Evolutionary conservation across 495 filamentous ascomycete species (phyloP).

Genomic region (Trichoderma gamsii): DNA sequence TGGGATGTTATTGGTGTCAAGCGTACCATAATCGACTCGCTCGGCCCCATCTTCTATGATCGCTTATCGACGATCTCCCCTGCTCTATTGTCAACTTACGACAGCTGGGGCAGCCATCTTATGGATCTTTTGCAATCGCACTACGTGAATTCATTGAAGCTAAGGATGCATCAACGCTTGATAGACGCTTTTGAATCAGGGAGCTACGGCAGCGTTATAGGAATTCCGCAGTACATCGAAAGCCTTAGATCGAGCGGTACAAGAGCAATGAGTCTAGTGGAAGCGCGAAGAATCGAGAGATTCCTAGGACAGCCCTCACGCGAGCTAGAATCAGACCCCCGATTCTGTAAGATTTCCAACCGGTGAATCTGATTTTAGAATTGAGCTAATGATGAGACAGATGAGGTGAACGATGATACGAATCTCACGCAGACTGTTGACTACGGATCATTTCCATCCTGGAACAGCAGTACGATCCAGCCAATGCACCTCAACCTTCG

Average conservation of each 20-base stretch:
- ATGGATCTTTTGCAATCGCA: slow-evolving; percentile 34
- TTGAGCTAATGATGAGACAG: not conserved
- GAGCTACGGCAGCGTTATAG: slow-evolving; percentile 41
- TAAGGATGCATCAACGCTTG: slow-evolving; percentile 33
- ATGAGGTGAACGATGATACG: slow-evolving; percentile 2
- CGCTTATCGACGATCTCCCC: slow-evolving; percentile 48
- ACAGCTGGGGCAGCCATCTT: slow-evolving; percentile 23
- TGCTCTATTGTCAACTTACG: slow-evolving; percentile 28
- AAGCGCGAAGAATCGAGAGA: slow-evolving; percentile 31
- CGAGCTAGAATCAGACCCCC: slow-evolving; percentile 16
- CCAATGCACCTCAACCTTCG: slow-evolving; percentile 10
- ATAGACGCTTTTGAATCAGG: slow-evolving; percentile 40
- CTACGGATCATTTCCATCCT: slow-evolving; percentile 21
- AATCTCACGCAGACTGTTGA: slow-evolving; percentile 17
- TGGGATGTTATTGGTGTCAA: slow-evolving; percentile 44
- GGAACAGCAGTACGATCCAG: slow-evolving; percentile 10
- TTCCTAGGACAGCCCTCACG: not conserved
- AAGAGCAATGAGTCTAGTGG: slow-evolving; percentile 38
- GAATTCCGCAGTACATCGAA: slow-evolving; percentile 32
- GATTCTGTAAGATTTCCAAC: slow-evolving; percentile 32
- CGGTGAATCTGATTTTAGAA: not conserved
- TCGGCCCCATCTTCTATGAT: slow-evolving; percentile 44
- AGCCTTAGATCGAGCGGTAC: slow-evolving; percentile 37
- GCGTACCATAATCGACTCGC: slow-evolving; percentile 43
- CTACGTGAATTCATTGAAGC: slow-evolving; percentile 29